Percentiles rank a stretch among this genome's conserved stretches.
Evolutionary conservation across 371 early-diverging fungal genomes (phyloP).

Genomic region (Lichtheimia ornata): DNA sequence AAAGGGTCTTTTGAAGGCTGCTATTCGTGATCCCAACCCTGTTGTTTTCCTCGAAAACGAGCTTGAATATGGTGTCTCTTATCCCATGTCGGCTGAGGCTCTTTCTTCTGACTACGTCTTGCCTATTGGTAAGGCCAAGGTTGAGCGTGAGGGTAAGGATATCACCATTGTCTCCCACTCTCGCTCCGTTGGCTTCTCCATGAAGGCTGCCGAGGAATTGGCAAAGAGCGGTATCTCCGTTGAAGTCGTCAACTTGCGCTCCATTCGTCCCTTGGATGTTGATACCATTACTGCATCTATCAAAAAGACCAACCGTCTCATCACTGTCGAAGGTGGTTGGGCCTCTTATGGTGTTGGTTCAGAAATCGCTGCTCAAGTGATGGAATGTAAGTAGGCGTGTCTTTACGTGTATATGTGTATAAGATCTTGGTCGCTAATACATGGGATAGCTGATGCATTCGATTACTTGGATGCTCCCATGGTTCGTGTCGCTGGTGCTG

Average conservation of each 20-base stretch:
- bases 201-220: constrained; percentile 91
- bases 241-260: constrained; percentile 97
- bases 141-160: constrained; percentile 89
- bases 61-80: constrained; percentile 93
- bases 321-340: constrained; percentile 98
- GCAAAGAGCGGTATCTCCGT: constrained; percentile 83
- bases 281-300: constrained; percentile 90
- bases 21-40: constrained; percentile 99
- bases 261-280: constrained; percentile 97
- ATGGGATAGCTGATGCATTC: constrained; percentile 85
- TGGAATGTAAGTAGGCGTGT: constrained; percentile 68
- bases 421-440: background rate
- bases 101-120: constrained; percentile 87
- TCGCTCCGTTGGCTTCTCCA: constrained; percentile 82
- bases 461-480: constrained; percentile 96
- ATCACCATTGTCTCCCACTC: constrained; percentile 97
- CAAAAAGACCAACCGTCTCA: constrained; percentile 97
- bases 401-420: background rate
- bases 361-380: constrained; percentile 95
- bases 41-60: constrained; percentile 99
- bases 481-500: constrained; percentile 94
- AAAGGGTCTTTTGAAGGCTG: constrained; percentile 94
- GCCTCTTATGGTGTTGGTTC: constrained; percentile 96
- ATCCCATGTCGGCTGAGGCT: constrained; percentile 84
- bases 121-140: constrained; percentile 96